Evolutionary conservation across 208 protist genomes (phyloP).

Genomic region (Acanthamoeba healyi): DNA sequence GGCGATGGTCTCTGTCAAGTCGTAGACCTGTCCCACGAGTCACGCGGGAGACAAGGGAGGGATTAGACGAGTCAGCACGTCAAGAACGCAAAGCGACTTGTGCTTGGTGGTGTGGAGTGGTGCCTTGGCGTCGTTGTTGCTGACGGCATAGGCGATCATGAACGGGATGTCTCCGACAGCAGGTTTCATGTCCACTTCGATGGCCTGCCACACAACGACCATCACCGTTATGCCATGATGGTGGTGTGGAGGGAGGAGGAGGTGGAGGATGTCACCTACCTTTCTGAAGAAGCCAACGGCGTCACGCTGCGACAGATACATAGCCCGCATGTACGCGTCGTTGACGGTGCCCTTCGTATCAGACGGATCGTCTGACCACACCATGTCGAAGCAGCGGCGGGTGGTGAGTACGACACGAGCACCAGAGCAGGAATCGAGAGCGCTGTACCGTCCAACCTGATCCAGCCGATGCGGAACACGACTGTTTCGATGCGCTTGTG

Average conservation of each 20-base stretch:
- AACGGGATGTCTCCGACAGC: not conserved
- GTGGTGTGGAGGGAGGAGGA: not conserved
- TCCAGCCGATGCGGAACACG: slow-evolving; percentile 28
- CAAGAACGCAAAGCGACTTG: too few relatives aligned
- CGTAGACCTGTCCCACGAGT: not conserved
- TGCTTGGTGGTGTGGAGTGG: too few relatives aligned
- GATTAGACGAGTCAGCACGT: too few relatives aligned
- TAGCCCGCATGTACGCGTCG: slow-evolving; percentile 15
- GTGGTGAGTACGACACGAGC: not conserved
- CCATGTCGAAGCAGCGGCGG: too few relatives aligned
- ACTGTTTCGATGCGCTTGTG: not conserved
- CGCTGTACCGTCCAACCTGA: not conserved
- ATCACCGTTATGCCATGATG: too few relatives aligned
- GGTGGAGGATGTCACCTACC: not conserved
- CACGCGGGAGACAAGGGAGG: not conserved
- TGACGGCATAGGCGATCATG: slow-evolving; percentile 30
- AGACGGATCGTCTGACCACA: not conserved
- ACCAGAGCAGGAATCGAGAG: not conserved
- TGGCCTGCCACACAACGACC: too few relatives aligned
- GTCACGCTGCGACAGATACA: slow-evolving; percentile 26
- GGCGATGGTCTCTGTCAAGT: not conserved
- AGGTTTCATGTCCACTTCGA: not conserved
- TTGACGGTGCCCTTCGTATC: not conserved
- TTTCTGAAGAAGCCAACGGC: slow-evolving; percentile 5
- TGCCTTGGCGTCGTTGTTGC: slow-evolving; percentile 19